These are phyloP conservation scores for Calocybe indica DNA, from an alignment of 768 basidiomycete genomes.

Conservation along the genomic window DNA sequence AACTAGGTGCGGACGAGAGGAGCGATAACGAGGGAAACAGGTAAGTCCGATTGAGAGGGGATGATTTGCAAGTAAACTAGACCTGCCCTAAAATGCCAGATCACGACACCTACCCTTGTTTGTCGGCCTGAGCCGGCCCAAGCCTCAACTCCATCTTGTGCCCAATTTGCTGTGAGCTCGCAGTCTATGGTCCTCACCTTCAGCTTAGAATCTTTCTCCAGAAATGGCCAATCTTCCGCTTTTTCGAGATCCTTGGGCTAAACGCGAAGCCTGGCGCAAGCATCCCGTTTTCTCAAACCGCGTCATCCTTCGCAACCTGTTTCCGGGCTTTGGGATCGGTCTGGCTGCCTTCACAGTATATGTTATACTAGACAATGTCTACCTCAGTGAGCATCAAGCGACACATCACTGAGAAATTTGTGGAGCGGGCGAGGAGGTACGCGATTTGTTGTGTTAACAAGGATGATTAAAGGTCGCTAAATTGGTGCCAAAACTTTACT, in stretches of 20 bases:
- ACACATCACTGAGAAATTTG: conserved; percentile 19
- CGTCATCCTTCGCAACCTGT: conserved; percentile 83
- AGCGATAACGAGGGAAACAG: no score
- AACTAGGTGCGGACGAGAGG: conserved; percentile 11
- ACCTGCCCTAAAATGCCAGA: conserved; percentile 10
- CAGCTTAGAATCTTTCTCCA: conserved; percentile 12
- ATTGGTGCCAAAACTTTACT: no score
- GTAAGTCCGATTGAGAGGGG: background rate
- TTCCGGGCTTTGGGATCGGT: conserved; percentile 94
- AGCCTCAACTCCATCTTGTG: background rate
- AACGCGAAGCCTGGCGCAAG: conserved; percentile 88
- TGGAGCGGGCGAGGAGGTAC: background rate
- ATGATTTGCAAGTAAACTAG: background rate
- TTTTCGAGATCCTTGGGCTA: conserved; percentile 93
- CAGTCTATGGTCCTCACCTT: conserved; percentile 4
- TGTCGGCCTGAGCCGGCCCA: background rate
- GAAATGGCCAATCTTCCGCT: conserved; percentile 61
- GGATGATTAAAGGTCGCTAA: no score
- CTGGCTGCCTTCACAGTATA: conserved; percentile 90
- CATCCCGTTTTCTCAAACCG: conserved; percentile 83
- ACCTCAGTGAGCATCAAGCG: conserved; percentile 29
- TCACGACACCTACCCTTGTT: conserved; percentile 21
- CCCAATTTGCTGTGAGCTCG: conserved; percentile 8
- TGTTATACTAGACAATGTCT: conserved; percentile 77
- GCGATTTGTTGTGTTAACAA: no score